Conservation (phyloP, 306 rosid genomes). For the Sphenostylis stenocarpa region DNA sequence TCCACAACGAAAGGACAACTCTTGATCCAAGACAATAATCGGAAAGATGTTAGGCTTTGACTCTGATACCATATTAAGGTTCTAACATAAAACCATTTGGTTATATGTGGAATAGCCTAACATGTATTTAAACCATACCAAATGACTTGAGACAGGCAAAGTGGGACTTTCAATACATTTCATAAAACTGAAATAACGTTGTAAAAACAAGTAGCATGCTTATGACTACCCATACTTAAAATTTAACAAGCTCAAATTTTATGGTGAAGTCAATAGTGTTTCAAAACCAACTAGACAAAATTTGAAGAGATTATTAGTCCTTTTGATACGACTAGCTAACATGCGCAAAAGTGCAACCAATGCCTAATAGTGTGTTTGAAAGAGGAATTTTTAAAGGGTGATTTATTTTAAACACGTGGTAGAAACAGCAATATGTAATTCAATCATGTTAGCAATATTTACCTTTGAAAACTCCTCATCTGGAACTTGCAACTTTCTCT, state of each 20-base stretch:
- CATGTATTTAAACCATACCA: too few relatives aligned
- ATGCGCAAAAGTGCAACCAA: background rate
- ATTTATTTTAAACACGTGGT: too few relatives aligned
- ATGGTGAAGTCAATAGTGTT: background rate
- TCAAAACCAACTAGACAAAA: background rate
- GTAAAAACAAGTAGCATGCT: background rate
- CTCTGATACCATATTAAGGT: too few relatives aligned
- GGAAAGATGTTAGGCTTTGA: too few relatives aligned
- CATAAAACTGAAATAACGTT: background rate
- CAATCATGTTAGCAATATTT: slow-evolving; percentile 3
- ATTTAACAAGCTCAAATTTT: slow-evolving; percentile 20
- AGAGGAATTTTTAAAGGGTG: too few relatives aligned
- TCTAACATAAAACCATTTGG: too few relatives aligned
- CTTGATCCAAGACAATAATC: too few relatives aligned
- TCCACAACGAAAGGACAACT: too few relatives aligned
- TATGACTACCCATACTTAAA: background rate
- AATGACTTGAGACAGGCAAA: too few relatives aligned
- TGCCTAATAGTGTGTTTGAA: background rate
- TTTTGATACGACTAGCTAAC: background rate
- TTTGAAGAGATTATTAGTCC: background rate
- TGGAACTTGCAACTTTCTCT: slow-evolving; percentile 82
- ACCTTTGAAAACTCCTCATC: slow-evolving; percentile 90
- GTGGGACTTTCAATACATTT: too few relatives aligned
- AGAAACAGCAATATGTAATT: background rate
- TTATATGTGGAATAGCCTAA: too few relatives aligned